Base-by-base conservation (phyloP, 2,329 filamentous ascomycete genomes). In the Aspergillus phoenicis region DNA sequence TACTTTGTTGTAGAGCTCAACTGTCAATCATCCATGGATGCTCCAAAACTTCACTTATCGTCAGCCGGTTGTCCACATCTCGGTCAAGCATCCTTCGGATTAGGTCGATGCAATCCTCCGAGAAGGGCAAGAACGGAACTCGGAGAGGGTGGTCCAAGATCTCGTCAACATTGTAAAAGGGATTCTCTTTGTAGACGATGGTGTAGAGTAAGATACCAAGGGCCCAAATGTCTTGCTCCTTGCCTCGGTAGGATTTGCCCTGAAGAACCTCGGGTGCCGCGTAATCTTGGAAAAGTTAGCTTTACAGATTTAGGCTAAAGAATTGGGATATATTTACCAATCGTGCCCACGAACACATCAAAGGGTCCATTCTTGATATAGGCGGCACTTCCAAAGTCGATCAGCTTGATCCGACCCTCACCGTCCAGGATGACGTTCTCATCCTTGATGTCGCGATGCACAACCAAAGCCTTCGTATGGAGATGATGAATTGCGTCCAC, bases 121-220 rank as follows among this genome's bases (percentile, higher is more conserved):
- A 80, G 63, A 80, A 81, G 4, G 79, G 79, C 20, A 81, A 66
- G 64, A 79, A 97, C 0, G 95, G 95, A 28, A 99, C 89, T 52
- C 95, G 87, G 61, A 99, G 82, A 69, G 97, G 94, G 71, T 94
- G 93, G 75, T 99, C 95, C 86, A 98, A 96, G 72, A 99, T 99
- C 82, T 99, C 95, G 76, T 99, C 95, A 71, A 98, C 95, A 77
- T 91, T 96, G 84, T 98, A 98, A 77, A 97, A 99, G 0, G 95
- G 94, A 73, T 99, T 99, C 80, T 99, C 95, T 80, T 98, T 99
- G 84, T 99, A 99, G 72, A 98, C 90, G 72, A 99, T 97, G 28
- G 95, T 99, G 81, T 99, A 99, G 13, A 99, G 86, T 26, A 99
- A 85, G 71, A 99, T 98, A 24, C 95, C 95, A 15, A 99, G 84